phyloP scores from a whole-genome alignment of 1,284 basidiomycete genomes.

The Mrakiaceae sp. region DNA sequence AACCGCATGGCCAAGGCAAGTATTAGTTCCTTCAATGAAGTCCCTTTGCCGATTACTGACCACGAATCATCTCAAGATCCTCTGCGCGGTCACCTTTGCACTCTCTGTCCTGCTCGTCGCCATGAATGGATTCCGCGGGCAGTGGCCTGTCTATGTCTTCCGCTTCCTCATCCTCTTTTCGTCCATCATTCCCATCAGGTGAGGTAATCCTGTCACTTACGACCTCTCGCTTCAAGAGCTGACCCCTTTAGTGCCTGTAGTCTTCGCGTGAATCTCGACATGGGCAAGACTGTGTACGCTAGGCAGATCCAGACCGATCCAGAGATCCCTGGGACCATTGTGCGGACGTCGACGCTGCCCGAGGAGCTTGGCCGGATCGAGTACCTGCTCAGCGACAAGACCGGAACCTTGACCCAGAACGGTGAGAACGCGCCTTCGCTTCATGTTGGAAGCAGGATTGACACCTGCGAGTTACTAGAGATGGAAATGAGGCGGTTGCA shows the following conservation, averaged over 20 bases:
- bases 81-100: conserved; percentile 86
- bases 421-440: conserved; percentile 42
- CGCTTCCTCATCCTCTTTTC: conserved; percentile 96
- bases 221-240: not conserved
- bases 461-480: conserved; percentile 42
- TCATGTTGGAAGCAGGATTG: conserved; percentile 4
- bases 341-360: conserved; percentile 89
- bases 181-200: conserved; percentile 98
- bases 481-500: conserved; percentile 99
- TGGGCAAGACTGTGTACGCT: conserved; percentile 98
- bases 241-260: conserved; percentile 36
- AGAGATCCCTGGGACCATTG: conserved; percentile 91
- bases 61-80: conserved; percentile 47
- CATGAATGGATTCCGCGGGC: conserved; percentile 87
- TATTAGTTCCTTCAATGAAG: not conserved
- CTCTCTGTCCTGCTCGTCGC: conserved; percentile 86
- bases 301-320: conserved; percentile 85
- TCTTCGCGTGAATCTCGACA: conserved; percentile 94
- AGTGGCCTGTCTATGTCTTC: conserved; percentile 94
- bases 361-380: conserved; percentile 95
- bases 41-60: conserved; percentile 11
- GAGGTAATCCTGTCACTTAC: conserved; percentile 25
- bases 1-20: conserved; percentile 80
- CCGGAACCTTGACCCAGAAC: conserved; percentile 94
- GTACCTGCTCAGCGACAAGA: conserved; percentile 85